Evolutionary conservation across 371 early-diverging fungal species (phyloP), one percentile per base, ranked within the genome.

Genomic region (Mortierella sp.): DNA sequence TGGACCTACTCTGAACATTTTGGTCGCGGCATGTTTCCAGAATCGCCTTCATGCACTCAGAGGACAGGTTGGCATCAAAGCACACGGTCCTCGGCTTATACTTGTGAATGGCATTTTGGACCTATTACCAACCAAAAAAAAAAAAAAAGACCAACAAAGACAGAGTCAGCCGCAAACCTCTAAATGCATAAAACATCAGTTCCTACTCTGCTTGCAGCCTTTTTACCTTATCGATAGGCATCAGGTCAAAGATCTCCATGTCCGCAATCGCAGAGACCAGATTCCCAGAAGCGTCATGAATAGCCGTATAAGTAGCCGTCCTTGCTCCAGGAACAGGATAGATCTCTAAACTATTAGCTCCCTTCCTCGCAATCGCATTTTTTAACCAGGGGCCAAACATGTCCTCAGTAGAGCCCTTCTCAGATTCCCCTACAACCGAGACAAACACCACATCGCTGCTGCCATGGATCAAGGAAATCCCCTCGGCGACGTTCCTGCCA

Each of bases 401-500:
- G 82, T 98, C 98, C 70, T 90, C 78, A 5, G 69, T 57, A 24
- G 73, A 61, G 4, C 75, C 50, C 46, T 55, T 21, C 50, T 43
- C 3, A 43, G 51, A 9, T 19, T 59, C 77, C 11, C 97, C 98
- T 14, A 97, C 90, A 0, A 90, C 91, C 0, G 96, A 93, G 0
- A 95, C 79, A 43, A 97, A 90, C 5, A 89, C 71, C 46, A 81
- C 78, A 6, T 94, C 89, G 24, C 89, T 89, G 19, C 89, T 76
- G 0, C 91, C 91, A 21, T 96, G 94, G 3, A 94, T 90, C 50
- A 93, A 89, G 72, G 88, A 88, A 48, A 95, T 93, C 0, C 96
- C 95, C 67, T 98, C 96, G 4, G 96, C 96, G 5, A 98, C 90
- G 83, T 98, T 98, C 43, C 96, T 91, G 0, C 96, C 98, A 0